Evolutionary conservation across 768 basidiomycete genomes (phyloP).

Genomic region (Panellus pusillus): DNA sequence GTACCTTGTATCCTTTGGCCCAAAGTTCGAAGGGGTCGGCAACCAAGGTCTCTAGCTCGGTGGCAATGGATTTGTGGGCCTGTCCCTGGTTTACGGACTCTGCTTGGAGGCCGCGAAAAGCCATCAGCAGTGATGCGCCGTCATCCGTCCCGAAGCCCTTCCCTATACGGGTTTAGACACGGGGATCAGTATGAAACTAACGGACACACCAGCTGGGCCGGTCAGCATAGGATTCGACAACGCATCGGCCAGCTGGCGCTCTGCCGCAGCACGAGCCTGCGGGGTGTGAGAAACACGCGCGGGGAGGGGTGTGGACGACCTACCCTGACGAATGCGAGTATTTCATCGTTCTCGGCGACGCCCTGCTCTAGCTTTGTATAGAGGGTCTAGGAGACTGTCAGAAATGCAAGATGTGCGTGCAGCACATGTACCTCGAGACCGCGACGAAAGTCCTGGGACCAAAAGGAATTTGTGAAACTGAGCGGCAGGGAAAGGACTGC

Average conservation of each 20-base stretch:
- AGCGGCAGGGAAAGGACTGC: slow-evolving; percentile 88
- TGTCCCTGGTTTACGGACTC: slow-evolving; percentile 75
- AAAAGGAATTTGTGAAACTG: slow-evolving; percentile 89
- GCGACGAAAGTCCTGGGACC: slow-evolving; percentile 86
- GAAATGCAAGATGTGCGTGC: slow-evolving; percentile 56
- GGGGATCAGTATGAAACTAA: slow-evolving; percentile 4
- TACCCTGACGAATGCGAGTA: slow-evolving; percentile 81
- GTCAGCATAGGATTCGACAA: slow-evolving; percentile 53
- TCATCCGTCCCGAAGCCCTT: slow-evolving; percentile 78
- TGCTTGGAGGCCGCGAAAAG: slow-evolving; percentile 77
- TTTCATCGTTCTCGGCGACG: slow-evolving; percentile 78
- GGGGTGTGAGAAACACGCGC: slow-evolving; percentile 7
- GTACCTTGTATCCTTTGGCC: slow-evolving; percentile 73
- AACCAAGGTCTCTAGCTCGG: slow-evolving; percentile 74
- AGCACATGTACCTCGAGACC: slow-evolving; percentile 78
- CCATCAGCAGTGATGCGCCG: slow-evolving; percentile 77
- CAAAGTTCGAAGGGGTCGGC: slow-evolving; percentile 80
- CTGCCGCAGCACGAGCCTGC: slow-evolving; percentile 75
- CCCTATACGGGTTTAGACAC: slow-evolving; percentile 34
- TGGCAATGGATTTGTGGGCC: slow-evolving; percentile 67
- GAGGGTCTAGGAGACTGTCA: slow-evolving; percentile 14
- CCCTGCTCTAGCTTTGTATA: slow-evolving; percentile 49
- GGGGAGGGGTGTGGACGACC: slow-evolving; percentile 25
- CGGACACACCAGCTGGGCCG: slow-evolving; percentile 47
- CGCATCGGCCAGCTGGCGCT: slow-evolving; percentile 60